Evolutionary conservation across 176 grass and related monocot genomes (phyloP).

Genomic region (Avena sativa): DNA sequence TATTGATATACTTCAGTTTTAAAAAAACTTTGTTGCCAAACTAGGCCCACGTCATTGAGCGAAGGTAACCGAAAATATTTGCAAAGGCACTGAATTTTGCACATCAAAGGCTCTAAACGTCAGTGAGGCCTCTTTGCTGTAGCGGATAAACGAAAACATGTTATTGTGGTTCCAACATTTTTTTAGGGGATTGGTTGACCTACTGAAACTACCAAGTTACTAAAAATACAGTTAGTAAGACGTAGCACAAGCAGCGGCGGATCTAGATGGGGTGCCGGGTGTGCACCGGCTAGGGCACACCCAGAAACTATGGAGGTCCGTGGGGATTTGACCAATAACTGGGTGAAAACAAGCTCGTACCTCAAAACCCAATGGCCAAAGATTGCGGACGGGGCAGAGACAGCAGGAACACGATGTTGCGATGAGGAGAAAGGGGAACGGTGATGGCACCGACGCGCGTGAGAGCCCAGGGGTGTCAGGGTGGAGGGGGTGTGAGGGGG

Average conservation of each 20-base stretch:
- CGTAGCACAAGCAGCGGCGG: background rate
- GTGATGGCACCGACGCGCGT: background rate
- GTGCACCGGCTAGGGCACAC: background rate
- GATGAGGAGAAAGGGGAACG: background rate
- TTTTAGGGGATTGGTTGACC: background rate
- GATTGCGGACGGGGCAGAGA: background rate
- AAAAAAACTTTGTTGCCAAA: no score
- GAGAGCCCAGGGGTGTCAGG: background rate
- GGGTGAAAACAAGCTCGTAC: background rate
- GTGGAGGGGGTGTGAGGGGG: background rate
- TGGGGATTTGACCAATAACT: background rate
- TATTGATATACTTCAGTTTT: no score
- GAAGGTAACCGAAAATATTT: slow-evolving; percentile 11
- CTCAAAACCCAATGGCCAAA: background rate
- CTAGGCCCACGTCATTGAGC: background rate
- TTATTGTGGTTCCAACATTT: background rate
- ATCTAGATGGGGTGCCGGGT: background rate
- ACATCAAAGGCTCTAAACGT: background rate
- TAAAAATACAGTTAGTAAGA: background rate
- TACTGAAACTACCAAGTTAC: background rate
- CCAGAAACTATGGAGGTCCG: background rate
- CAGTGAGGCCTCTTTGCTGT: background rate
- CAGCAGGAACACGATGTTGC: background rate
- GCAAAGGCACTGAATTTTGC: slow-evolving; percentile 25
- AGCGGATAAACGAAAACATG: slow-evolving; percentile 13